Base-by-base conservation (phyloP, 2,329 filamentous ascomycete genomes). In the Beauveria asiatica region DNA sequence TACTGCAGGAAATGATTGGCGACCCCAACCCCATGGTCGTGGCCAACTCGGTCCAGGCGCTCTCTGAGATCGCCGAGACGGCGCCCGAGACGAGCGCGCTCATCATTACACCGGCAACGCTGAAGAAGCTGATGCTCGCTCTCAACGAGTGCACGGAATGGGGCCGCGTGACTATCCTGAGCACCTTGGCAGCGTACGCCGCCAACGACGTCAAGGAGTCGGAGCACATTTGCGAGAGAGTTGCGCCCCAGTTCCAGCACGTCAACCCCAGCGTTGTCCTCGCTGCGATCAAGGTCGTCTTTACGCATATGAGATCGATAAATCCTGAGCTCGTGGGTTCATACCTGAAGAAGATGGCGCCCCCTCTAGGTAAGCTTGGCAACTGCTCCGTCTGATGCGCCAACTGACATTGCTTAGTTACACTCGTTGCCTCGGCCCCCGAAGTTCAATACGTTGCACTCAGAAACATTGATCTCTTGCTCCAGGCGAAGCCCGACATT, bases 11-110 rank as follows among this genome's bases (percentile, higher is more conserved):
- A 74, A 78, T 99, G 78, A 96, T 99, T 65, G 93, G 91, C 58
- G 94, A 99, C 72, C 90, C 94, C 3, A 99, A 99, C 73, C 94
- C 94, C 3, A 99, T 97, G 93, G 94, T 99, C 4, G 94, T 99
- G 61, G 94, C 94, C 64, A 99, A 99, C 76, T 94, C 91, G 16
- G 94, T 99, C 9, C 93, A 92, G 64, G 94, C 94, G 3, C 80
- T 99, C 56, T 87, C 90, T 9, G 94, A 99, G 72, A 99, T 99
- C 70, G 82, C 82, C 67, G 92, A 99, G 72, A 85, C 90, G 0
- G 89, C 92, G 0, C 94, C 94, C 11, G 93, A 97, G 73, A 97
- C 92, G 1, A 86, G 85, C 64, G 94, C 93, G 5, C 79, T 99
- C 59, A 80, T 90, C 53, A 88, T 99, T 63, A 95, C 89, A 1